Conservation (phyloP, 345 rosid genomes). For the Carallia brachiata region DNA sequence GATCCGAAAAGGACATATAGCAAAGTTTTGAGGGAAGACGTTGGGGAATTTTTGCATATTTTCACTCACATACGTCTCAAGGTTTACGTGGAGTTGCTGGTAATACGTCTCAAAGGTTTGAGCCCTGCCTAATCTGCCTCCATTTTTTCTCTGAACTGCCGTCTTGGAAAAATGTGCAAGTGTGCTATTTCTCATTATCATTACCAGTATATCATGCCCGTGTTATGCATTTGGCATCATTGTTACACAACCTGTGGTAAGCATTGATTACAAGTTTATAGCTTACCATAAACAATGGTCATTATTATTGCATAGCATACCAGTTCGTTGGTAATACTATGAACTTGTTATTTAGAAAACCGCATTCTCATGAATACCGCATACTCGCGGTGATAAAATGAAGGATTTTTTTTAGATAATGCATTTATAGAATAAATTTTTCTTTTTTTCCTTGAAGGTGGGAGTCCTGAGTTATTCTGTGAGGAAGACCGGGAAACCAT, state of each 20-base stretch:
- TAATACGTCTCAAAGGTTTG: conserved; percentile 57
- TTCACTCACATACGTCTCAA: conserved; percentile 83
- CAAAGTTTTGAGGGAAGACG: conserved; percentile 53
- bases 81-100: conserved; percentile 65
- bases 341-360: neutral
- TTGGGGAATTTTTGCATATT: conserved; percentile 81
- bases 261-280: neutral
- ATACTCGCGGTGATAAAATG: neutral
- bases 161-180: neutral
- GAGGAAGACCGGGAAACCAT: conserved; percentile 27
- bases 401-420: neutral
- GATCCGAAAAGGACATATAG: conserved; percentile 42
- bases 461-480: conserved; percentile 20
- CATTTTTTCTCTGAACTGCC: neutral
- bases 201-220: neutral
- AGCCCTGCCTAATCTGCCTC: conserved; percentile 5
- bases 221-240: neutral
- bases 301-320: no score
- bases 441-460: conserved; percentile 31
- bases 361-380: neutral
- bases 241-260: neutral
- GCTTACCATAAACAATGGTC: no score
- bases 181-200: neutral
- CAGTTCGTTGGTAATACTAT: neutral
- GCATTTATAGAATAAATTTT: neutral